These are phyloP conservation scores for Neurospora sublineolata DNA, from an alignment of 495 filamentous ascomycete genomes.

Conservation along the genomic window DNA sequence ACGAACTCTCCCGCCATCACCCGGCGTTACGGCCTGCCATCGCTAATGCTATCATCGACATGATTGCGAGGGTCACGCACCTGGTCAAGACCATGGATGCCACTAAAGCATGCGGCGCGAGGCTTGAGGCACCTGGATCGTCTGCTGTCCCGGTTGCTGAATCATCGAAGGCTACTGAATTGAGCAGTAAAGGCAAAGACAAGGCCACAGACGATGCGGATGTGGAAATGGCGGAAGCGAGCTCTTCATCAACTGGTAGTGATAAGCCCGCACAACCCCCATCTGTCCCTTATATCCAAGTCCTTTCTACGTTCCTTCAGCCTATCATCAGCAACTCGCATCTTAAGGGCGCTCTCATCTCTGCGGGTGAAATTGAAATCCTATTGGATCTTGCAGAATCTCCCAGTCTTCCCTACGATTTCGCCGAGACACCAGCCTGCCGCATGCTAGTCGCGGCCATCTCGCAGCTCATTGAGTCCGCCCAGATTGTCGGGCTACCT, in stretches of 20 bases:
- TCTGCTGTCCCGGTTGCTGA: constrained; percentile 36
- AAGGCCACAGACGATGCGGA: constrained; percentile 36
- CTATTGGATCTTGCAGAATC: constrained; percentile 75
- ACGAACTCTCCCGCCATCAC: constrained; percentile 91
- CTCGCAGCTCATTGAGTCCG: constrained; percentile 69
- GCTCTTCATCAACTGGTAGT: constrained; percentile 10
- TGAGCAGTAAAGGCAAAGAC: constrained; percentile 25
- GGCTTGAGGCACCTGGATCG: constrained; percentile 52
- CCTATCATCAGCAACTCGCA: constrained; percentile 66
- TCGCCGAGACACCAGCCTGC: constrained; percentile 52
- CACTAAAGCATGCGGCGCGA: constrained; percentile 61
- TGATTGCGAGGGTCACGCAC: constrained; percentile 65
- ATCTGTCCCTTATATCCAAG: constrained; percentile 53
- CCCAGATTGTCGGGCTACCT: constrained; percentile 70
- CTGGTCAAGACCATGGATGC: constrained; percentile 57
- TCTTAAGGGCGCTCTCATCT: constrained; percentile 64
- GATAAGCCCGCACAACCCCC: neutral
- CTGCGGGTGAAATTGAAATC: constrained; percentile 67
- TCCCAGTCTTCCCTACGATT: constrained; percentile 64
- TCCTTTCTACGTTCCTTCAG: constrained; percentile 61
- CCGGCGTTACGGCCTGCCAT: constrained; percentile 69
- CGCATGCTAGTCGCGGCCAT: constrained; percentile 61
- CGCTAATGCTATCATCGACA: constrained; percentile 66
- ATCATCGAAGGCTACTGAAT: constrained; percentile 1
- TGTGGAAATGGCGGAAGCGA: constrained; percentile 47